Evolutionary conservation across 345 rosid genomes (phyloP), one percentile per base, ranked within the genome.

Genomic region (Hevea brasiliensis): DNA sequence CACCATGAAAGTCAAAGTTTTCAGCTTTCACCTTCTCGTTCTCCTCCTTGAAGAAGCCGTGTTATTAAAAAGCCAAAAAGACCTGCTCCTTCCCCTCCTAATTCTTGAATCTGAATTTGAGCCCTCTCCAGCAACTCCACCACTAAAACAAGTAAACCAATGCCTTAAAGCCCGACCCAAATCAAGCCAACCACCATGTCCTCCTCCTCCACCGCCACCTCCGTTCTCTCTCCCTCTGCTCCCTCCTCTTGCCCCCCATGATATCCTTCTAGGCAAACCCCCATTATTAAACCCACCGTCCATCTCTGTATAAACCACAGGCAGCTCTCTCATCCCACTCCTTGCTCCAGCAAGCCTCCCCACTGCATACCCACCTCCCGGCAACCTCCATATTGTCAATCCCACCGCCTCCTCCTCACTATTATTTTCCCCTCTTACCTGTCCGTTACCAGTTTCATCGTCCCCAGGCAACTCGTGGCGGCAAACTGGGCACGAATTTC

Each of bases 311-410:
- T 85, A 94, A 44, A 94, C 98, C 61, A 88, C 89, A 0, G 98
- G 98, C 71, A 89, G 71, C 78, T 89, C 90, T 20, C 97, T 87
- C 54, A 89, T 89, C 3, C 88, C 95, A 79, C 91, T 89, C 78
- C 88, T 86, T 42, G 86, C 92, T 1, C 94, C 96, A 83, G 65
- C 81, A 65, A 95, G 89, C 79, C 97, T 85, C 75, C 99, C 98
- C 27, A 95, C 99, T 0, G 99, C 99, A 24, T 87, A 92, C 58
- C 98, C 98, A 2, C 99, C 99, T 0, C 97, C 97, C 0, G 98
- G 99, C 3, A 95, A 65, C 72, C 99, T 87, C 98, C 99, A 95
- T 54, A 95, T 91, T 3, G 99, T 92, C 73, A 95, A 71, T 3
- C 98, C 99, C 6, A 87, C 93, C 1, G 92, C 85, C 2, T 85